phyloP scores from a whole-genome alignment of 352 stramenopile genomes.

The Detonula confervacea region DNA sequence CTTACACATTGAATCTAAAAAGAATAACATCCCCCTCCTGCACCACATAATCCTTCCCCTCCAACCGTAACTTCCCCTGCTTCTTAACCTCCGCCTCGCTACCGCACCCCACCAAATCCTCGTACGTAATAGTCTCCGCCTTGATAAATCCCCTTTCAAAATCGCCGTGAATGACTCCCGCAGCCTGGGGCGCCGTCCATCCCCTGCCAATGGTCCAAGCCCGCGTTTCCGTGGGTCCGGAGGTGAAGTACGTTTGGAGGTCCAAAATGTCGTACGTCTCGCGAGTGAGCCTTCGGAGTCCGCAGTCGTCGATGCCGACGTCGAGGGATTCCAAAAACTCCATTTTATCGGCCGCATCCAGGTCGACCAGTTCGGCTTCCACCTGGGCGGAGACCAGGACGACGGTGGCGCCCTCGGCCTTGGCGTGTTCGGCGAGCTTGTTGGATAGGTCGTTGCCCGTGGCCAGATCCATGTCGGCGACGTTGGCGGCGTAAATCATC shows the following conservation, averaged over 20 bases:
- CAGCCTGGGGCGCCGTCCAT: conserved; percentile 87
- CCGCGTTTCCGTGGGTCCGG: conserved; percentile 87
- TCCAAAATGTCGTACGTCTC: conserved; percentile 92
- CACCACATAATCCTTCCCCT: conserved; percentile 99
- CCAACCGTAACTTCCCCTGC: conserved; percentile 90
- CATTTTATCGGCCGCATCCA: conserved; percentile 90
- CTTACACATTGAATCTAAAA: conserved; percentile 93
- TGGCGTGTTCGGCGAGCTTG: conserved; percentile 79
- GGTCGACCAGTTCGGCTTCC: conserved; percentile 88
- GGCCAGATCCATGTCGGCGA: conserved; percentile 93
- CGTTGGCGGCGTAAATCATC: conserved; percentile 97
- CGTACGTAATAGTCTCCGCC: conserved; percentile 95
- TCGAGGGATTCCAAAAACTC: conserved; percentile 92
- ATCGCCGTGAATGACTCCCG: conserved; percentile 92
- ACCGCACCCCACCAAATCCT: conserved; percentile 93
- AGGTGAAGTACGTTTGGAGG: conserved; percentile 97
- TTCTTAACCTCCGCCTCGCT: conserved; percentile 93
- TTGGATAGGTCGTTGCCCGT: conserved; percentile 93
- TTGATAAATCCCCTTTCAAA: conserved; percentile 93
- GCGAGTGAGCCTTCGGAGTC: conserved; percentile 74
- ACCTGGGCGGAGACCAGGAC: conserved; percentile 90
- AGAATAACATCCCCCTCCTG: conserved; percentile 98
- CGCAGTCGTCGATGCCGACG: conserved; percentile 80
- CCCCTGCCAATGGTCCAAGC: conserved; percentile 90
- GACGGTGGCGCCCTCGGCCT: conserved; percentile 82